phyloP scores from a whole-genome alignment of 169 alveolate species.

The Plasmodium sp. region DNA sequence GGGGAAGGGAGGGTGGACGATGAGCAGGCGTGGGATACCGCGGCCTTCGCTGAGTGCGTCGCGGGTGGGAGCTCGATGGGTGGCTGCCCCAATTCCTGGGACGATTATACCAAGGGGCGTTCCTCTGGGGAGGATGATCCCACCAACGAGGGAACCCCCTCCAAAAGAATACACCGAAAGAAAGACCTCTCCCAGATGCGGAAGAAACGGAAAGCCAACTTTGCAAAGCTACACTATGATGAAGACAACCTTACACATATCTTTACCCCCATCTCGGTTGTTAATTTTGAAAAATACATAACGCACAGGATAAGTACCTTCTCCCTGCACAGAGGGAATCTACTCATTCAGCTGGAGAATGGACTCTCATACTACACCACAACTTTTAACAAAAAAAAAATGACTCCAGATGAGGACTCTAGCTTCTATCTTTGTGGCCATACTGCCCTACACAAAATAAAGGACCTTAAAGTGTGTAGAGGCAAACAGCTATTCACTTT shows the following conservation, averaged over 20 bases:
- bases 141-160: background rate
- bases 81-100: background rate
- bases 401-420: background rate
- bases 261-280: background rate
- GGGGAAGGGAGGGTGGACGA: background rate
- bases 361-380: slow-evolving; percentile 33
- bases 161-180: background rate
- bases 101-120: background rate
- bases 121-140: background rate
- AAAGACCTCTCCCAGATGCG: background rate
- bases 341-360: slow-evolving; percentile 13
- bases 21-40: background rate
- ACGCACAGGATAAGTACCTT: background rate
- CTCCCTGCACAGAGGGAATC: background rate
- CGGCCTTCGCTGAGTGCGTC: background rate
- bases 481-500: background rate
- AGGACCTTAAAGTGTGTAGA: slow-evolving; percentile 7
- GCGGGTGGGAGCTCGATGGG: background rate
- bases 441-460: background rate
- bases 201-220: slow-evolving; percentile 18
- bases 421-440: slow-evolving; percentile 27
- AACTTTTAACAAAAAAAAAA: background rate
- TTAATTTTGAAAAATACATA: slow-evolving; percentile 35
- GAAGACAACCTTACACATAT: background rate
- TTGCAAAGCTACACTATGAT: background rate